Evolutionary conservation across 345 rosid genomes (phyloP).

Genomic region (Syzygium jambos): DNA sequence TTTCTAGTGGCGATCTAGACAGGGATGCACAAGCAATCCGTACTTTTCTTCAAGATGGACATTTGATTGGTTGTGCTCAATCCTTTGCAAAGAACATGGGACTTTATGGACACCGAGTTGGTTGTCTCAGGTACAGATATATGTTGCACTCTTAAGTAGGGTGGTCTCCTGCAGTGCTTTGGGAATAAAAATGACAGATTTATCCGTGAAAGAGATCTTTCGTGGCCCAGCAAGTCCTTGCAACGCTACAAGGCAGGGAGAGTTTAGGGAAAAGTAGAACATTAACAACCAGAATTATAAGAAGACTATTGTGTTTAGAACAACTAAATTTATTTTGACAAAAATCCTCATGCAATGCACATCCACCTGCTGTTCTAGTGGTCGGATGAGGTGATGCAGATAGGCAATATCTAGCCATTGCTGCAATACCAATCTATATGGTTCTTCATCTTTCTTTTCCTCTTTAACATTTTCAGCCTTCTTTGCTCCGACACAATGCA

Average conservation of each 20-base stretch:
- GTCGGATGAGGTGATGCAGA: not conserved
- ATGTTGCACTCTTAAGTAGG: not conserved
- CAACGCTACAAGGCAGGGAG: not conserved
- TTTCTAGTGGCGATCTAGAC: slow-evolving; percentile 89
- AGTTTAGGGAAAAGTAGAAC: not conserved
- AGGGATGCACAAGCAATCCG: slow-evolving; percentile 83
- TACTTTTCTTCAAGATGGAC: slow-evolving; percentile 94
- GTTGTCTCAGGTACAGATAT: slow-evolving; percentile 72
- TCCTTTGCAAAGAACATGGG: slow-evolving; percentile 99
- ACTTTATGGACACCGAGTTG: slow-evolving; percentile 95
- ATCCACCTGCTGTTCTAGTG: not conserved
- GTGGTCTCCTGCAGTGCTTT: not conserved
- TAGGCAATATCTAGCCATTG: not conserved
- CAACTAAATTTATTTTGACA: not conserved
- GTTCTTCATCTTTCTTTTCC: not conserved
- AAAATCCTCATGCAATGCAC: not conserved
- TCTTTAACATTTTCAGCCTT: slow-evolving; percentile 31
- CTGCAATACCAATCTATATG: not conserved
- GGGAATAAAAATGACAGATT: not conserved
- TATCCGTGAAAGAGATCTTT: not conserved
- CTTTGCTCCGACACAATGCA: slow-evolving; percentile 75
- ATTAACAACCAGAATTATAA: not conserved
- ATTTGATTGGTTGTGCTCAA: slow-evolving; percentile 80
- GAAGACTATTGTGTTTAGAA: not conserved
- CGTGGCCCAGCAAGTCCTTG: not conserved